Evolutionary conservation across 768 basidiomycete genomes (phyloP).

Genomic region (Peribolospora kevripleyi): DNA sequence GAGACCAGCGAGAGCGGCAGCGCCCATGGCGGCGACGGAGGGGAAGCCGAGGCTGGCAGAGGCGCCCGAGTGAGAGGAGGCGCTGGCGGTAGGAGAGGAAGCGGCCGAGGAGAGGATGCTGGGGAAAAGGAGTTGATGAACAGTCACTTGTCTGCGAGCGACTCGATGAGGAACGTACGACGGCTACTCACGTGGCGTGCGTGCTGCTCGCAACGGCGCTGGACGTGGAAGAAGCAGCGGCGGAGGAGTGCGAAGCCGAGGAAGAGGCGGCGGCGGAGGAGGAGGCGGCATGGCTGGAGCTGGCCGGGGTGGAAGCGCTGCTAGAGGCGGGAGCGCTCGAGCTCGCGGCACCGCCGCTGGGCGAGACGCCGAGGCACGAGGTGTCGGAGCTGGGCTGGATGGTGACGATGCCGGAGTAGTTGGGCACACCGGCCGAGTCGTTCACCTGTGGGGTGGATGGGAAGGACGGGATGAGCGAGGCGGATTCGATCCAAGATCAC

Average conservation of each 20-base stretch:
- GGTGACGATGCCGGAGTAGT: slow-evolving; percentile 11
- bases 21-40: no score
- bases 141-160: no score
- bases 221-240: background rate
- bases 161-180: no score
- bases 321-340: slow-evolving; percentile 6
- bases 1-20: no score
- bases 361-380: slow-evolving; percentile 9
- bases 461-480: slow-evolving; percentile 11
- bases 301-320: slow-evolving; percentile 4
- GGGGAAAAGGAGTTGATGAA: no score
- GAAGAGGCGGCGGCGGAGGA: slow-evolving; percentile 1
- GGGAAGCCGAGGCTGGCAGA: no score
- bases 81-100: no score
- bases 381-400: slow-evolving; percentile 14
- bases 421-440: slow-evolving; percentile 15
- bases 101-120: no score
- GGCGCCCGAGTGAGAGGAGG: no score
- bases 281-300: background rate
- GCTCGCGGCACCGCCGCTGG: slow-evolving; percentile 1
- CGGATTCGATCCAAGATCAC: slow-evolving; percentile 9
- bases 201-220: background rate
- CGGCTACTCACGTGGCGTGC: background rate
- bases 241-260: background rate
- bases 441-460: slow-evolving; percentile 10